phyloP scores from a whole-genome alignment of 331 rosid genomes.

The Pyrus hybrid region DNA sequence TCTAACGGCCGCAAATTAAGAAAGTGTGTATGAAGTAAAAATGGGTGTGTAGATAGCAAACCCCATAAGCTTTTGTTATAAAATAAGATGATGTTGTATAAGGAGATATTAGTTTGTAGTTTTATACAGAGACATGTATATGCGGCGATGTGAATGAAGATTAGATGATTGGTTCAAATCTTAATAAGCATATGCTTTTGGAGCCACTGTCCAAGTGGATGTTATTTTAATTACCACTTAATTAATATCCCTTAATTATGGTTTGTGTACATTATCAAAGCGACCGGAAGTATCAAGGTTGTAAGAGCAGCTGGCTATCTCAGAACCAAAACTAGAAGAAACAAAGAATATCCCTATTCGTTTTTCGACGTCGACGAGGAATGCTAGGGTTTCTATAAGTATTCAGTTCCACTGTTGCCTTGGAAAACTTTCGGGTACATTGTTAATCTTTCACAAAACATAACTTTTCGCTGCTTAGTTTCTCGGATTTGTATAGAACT shows the following conservation, averaged over 20 bases:
- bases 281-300: conserved; percentile 7
- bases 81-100: neutral
- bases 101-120: neutral
- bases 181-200: neutral
- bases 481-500: neutral
- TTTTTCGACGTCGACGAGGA: conserved; percentile 14
- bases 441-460: neutral
- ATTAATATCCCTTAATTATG: neutral
- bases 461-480: neutral
- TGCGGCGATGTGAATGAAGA: conserved; percentile 12
- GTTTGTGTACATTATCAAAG: neutral
- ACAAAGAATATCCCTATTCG: conserved; percentile 8
- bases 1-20: too few relatives aligned
- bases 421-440: conserved; percentile 20
- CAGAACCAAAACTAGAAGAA: neutral
- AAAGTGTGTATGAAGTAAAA: too few relatives aligned
- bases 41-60: too few relatives aligned
- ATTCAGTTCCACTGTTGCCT: neutral
- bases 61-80: neutral
- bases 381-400: conserved; percentile 12
- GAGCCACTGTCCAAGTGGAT: neutral
- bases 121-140: neutral
- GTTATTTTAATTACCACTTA: neutral
- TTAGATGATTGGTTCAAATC: neutral
- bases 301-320: neutral